phyloP scores from a whole-genome alignment of 208 protist species.

The Trypanosoma congolense region DNA sequence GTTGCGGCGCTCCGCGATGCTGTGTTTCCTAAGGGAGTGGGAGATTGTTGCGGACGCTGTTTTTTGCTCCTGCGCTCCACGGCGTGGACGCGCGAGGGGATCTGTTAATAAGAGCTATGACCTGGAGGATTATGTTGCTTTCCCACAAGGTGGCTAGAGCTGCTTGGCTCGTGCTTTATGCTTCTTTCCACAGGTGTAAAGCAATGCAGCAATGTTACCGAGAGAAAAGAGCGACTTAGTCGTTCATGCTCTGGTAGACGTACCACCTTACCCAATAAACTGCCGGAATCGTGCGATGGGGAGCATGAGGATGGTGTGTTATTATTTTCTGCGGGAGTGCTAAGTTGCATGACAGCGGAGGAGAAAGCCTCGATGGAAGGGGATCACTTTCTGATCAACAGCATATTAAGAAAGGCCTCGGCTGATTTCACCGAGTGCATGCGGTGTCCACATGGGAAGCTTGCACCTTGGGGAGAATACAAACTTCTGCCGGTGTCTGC shows the following conservation, averaged over 20 bases:
- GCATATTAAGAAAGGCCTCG: background rate
- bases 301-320: background rate
- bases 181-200: slow-evolving; percentile 36
- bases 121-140: slow-evolving; percentile 33
- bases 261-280: no score
- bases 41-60: slow-evolving; percentile 2
- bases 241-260: no score
- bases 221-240: no score
- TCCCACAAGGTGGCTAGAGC: slow-evolving; percentile 57
- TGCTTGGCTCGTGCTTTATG: slow-evolving; percentile 60
- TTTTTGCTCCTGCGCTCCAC: slow-evolving; percentile 1
- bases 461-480: slow-evolving; percentile 49
- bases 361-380: background rate
- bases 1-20: background rate
- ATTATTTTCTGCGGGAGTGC: background rate
- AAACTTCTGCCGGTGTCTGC: slow-evolving; percentile 33
- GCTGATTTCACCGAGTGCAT: slow-evolving; percentile 11
- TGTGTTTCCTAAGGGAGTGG: slow-evolving; percentile 18
- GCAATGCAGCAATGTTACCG: no score
- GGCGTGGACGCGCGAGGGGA: background rate
- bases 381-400: slow-evolving; percentile 1
- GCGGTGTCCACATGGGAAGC: slow-evolving; percentile 29
- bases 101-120: background rate
- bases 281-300: no score
- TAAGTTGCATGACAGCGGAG: background rate